These are phyloP conservation scores for Hirschfeldia incana DNA, from an alignment of 345 rosid species.

Conservation along the genomic window DNA sequence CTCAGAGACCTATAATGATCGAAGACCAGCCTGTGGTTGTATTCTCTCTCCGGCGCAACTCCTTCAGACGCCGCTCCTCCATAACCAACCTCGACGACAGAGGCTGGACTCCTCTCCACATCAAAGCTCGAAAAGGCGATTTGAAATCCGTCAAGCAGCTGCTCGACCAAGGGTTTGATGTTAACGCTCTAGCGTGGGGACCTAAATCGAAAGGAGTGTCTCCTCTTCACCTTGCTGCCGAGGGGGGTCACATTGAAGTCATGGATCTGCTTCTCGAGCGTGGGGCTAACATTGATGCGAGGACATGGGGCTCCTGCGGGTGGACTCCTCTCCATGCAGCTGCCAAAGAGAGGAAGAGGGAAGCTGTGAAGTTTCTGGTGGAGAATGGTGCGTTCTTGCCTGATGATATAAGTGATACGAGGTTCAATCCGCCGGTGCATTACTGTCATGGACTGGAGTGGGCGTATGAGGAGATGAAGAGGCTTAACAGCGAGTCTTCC, in stretches of 20 bases:
- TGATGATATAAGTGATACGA: slow-evolving; percentile 74
- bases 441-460: slow-evolving; percentile 98
- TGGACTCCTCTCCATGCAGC: slow-evolving; percentile 98
- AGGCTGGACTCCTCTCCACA: slow-evolving; percentile 90
- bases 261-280: slow-evolving; percentile 93
- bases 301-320: slow-evolving; percentile 92
- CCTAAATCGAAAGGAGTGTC: slow-evolving; percentile 85
- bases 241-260: slow-evolving; percentile 87
- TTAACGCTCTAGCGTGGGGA: slow-evolving; percentile 82
- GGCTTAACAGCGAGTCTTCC: slow-evolving; percentile 40
- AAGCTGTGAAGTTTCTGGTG: slow-evolving; percentile 78
- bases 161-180: slow-evolving; percentile 82
- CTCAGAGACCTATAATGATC: slow-evolving; percentile 42
- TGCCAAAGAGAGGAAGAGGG: slow-evolving; percentile 80
- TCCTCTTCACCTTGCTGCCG: slow-evolving; percentile 97
- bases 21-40: slow-evolving; percentile 46
- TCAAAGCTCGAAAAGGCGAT: slow-evolving; percentile 90
- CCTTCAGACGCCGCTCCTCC: slow-evolving; percentile 59
- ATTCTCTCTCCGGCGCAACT: slow-evolving; percentile 54
- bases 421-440: slow-evolving; percentile 95
- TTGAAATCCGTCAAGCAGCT: slow-evolving; percentile 69
- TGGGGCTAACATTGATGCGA: slow-evolving; percentile 93
- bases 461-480: slow-evolving; percentile 92
- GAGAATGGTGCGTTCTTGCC: slow-evolving; percentile 95
- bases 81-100: slow-evolving; percentile 66